Evolutionary conservation across 768 basidiomycete genomes (phyloP).

Genomic region (Leccinellum luteum): DNA sequence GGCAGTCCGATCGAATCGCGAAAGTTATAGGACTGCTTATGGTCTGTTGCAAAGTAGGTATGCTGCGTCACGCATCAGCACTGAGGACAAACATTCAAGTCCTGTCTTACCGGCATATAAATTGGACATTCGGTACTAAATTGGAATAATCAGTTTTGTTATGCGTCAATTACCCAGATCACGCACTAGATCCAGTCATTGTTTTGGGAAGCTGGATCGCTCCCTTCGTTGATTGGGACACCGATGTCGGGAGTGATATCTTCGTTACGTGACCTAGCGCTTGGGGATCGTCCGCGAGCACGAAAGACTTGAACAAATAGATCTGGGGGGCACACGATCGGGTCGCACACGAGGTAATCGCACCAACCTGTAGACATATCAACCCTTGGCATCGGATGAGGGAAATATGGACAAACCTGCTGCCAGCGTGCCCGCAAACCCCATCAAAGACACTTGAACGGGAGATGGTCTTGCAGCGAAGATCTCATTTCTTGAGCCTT

Average conservation of each 20-base stretch:
- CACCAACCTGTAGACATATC: constrained; percentile 39
- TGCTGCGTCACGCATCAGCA: constrained; percentile 30
- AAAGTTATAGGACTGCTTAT: constrained; percentile 42
- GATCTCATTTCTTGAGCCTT: constrained; percentile 50
- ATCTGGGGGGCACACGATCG: constrained; percentile 42
- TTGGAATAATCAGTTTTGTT: constrained; percentile 3
- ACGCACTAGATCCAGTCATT: constrained; percentile 47
- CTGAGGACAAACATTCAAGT: neutral
- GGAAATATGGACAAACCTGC: constrained; percentile 26
- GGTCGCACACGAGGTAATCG: constrained; percentile 46
- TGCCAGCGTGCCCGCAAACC: constrained; percentile 48
- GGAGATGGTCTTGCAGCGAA: constrained; percentile 50
- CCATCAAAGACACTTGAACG: constrained; percentile 49
- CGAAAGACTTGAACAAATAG: constrained; percentile 34
- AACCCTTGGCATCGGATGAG: neutral
- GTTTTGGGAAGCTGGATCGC: constrained; percentile 40
- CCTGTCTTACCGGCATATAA: constrained; percentile 42
- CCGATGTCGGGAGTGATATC: constrained; percentile 20
- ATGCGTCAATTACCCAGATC: neutral
- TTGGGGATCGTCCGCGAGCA: constrained; percentile 13
- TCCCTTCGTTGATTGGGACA: constrained; percentile 36
- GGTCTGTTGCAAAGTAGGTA: constrained; percentile 49
- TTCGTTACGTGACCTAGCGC: neutral
- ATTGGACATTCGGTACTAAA: constrained; percentile 43
- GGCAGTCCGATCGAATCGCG: constrained; percentile 9